phyloP scores from a whole-genome alignment of 2,329 filamentous ascomycete genomes.

The Davidsoniella eucalypti region DNA sequence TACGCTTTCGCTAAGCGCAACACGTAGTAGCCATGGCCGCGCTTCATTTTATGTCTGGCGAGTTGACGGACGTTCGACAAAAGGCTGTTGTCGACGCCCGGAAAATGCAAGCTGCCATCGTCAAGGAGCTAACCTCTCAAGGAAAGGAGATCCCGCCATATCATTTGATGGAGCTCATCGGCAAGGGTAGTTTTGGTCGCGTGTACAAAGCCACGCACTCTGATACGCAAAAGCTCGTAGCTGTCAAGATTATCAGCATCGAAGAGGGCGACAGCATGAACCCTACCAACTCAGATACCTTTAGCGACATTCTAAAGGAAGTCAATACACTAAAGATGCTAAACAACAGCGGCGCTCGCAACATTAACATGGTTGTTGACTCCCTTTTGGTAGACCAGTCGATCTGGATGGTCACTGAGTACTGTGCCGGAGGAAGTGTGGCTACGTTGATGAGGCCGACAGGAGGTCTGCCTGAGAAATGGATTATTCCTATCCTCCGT shows the following conservation, averaged over 20 bases:
- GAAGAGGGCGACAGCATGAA: conserved; percentile 50
- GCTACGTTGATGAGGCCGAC: conserved; percentile 37
- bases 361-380: conserved; percentile 50
- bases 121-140: conserved; percentile 38
- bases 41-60: conserved; percentile 10
- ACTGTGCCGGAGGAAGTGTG: conserved; percentile 51
- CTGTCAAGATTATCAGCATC: conserved; percentile 61
- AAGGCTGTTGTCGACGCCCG: conserved; percentile 43
- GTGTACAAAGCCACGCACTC: conserved; percentile 40
- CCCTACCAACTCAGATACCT: conserved; percentile 34
- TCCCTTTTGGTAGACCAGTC: conserved; percentile 45
- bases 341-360: conserved; percentile 42
- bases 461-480: conserved; percentile 32
- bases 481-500: conserved; percentile 33
- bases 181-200: conserved; percentile 48
- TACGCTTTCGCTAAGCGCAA: neutral
- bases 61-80: conserved; percentile 10
- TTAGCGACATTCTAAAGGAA: conserved; percentile 34
- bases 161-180: conserved; percentile 45
- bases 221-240: conserved; percentile 32
- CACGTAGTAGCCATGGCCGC: conserved; percentile 3
- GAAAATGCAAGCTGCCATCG: conserved; percentile 42
- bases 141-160: conserved; percentile 41
- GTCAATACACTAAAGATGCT: conserved; percentile 40
- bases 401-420: conserved; percentile 54